phyloP scores from a whole-genome alignment of 352 stramenopile species.

The Globisporangium nagaii region DNA sequence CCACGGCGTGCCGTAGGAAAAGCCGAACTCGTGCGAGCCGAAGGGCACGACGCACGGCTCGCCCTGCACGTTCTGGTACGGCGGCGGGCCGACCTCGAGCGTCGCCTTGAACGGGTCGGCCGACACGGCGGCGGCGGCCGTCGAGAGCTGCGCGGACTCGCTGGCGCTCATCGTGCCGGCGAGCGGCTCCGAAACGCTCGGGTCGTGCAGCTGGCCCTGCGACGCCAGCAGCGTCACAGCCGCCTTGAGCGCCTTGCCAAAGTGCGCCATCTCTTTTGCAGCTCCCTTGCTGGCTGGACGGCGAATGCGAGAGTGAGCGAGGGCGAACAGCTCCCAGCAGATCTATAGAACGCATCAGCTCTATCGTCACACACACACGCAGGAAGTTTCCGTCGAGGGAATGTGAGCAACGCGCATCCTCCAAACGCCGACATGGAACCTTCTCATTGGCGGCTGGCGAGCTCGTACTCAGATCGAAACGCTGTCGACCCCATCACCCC shows the following conservation, averaged over 20 bases:
- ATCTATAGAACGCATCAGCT: too few relatives aligned
- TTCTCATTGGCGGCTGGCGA: background rate
- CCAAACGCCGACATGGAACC: background rate
- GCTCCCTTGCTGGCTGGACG: background rate
- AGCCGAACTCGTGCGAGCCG: conserved; percentile 41
- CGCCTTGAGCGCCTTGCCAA: conserved; percentile 12
- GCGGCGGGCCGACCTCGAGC: conserved; percentile 33
- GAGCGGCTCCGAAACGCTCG: conserved; percentile 7
- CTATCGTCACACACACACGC: too few relatives aligned
- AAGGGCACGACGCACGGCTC: conserved; percentile 42
- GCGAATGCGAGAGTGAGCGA: background rate
- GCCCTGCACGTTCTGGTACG: conserved; percentile 36
- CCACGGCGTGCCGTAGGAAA: conserved; percentile 54
- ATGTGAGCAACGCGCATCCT: background rate
- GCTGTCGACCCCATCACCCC: background rate
- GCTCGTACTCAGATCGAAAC: background rate
- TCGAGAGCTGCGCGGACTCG: conserved; percentile 3
- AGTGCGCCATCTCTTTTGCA: conserved; percentile 6
- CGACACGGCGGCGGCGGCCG: background rate
- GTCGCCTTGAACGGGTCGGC: conserved; percentile 17
- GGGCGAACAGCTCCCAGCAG: too few relatives aligned
- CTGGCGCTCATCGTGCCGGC: background rate
- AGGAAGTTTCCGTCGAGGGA: background rate
- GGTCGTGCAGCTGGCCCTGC: conserved; percentile 22
- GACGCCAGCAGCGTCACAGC: conserved; percentile 27